phyloP scores from a whole-genome alignment of 2,329 filamentous ascomycete genomes.

The Botrytis aclada region DNA sequence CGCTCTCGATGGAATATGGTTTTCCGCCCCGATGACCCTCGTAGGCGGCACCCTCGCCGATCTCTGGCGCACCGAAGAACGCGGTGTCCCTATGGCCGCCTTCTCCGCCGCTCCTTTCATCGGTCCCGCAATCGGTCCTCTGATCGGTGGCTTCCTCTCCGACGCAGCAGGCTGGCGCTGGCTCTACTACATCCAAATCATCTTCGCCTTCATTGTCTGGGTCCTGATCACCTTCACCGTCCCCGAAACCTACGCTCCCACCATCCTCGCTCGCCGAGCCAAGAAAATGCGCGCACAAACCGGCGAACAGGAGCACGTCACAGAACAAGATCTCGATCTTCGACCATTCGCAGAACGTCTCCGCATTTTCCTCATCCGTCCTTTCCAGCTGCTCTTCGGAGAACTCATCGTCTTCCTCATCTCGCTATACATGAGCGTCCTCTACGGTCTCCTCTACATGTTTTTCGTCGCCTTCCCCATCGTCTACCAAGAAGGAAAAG shows the following conservation, averaged over 20 bases:
- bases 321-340: conserved; percentile 75
- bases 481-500: conserved; percentile 72
- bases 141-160: conserved; percentile 73
- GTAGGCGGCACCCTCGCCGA: conserved; percentile 81
- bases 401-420: conserved; percentile 86
- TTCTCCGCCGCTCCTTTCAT: conserved; percentile 82
- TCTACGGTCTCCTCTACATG: conserved; percentile 58
- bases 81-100: conserved; percentile 82
- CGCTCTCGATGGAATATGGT: conserved; percentile 76
- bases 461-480: conserved; percentile 53
- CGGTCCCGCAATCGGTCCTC: conserved; percentile 72
- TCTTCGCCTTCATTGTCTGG: conserved; percentile 68
- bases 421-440: conserved; percentile 74
- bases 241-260: conserved; percentile 83
- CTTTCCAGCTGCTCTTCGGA: conserved; percentile 79
- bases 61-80: conserved; percentile 79
- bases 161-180: conserved; percentile 74
- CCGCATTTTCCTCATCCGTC: conserved; percentile 71
- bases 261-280: conserved; percentile 68
- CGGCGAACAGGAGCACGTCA: conserved; percentile 65
- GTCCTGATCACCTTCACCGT: conserved; percentile 81
- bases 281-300: conserved; percentile 68
- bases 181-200: conserved; percentile 85
- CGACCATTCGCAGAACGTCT: conserved; percentile 67
- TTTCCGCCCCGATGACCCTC: conserved; percentile 82